phyloP scores from a whole-genome alignment of 495 filamentous ascomycete genomes.

The Thozetella sp. region DNA sequence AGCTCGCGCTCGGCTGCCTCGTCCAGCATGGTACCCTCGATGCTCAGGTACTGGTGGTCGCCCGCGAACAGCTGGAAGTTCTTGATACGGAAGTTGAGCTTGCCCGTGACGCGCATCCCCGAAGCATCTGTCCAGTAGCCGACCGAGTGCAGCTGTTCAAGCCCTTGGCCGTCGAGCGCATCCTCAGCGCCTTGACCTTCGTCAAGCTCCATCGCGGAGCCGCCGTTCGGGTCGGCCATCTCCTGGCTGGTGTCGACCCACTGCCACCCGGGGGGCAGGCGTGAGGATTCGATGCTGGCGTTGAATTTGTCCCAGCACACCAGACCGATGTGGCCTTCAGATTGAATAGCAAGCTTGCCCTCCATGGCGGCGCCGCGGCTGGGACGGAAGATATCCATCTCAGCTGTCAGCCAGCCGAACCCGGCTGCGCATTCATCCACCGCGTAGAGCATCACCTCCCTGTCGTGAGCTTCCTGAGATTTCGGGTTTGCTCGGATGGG shows the following conservation, averaged over 20 bases:
- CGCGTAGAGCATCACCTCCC: slow-evolving; percentile 33
- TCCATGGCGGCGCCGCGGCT: slow-evolving; percentile 49
- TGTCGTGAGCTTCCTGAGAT: slow-evolving; percentile 35
- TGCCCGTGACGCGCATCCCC: slow-evolving; percentile 35
- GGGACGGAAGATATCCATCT: slow-evolving; percentile 45
- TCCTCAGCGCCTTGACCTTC: slow-evolving; percentile 19
- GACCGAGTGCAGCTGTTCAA: slow-evolving; percentile 47
- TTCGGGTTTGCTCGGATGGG: slow-evolving; percentile 32
- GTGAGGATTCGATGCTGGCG: slow-evolving; percentile 46
- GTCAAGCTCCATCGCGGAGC: slow-evolving; percentile 13
- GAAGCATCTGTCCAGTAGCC: slow-evolving; percentile 47
- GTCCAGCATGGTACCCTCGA: slow-evolving; percentile 48
- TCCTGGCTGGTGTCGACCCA: slow-evolving; percentile 42
- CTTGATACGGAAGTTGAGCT: slow-evolving; percentile 50
- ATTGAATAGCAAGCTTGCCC: slow-evolving; percentile 47
- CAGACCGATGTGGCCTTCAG: slow-evolving; percentile 48
- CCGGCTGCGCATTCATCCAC: slow-evolving; percentile 46
- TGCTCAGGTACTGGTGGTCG: slow-evolving; percentile 47
- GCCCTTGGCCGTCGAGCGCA: slow-evolving; percentile 23
- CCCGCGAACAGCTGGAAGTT: slow-evolving; percentile 51
- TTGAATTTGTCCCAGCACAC: slow-evolving; percentile 53
- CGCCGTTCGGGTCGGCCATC: slow-evolving; percentile 10
- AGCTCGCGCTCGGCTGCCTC: slow-evolving; percentile 40
- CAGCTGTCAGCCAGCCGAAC: slow-evolving; percentile 48
- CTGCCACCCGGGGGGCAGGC: slow-evolving; percentile 44